phyloP scores from a whole-genome alignment of 106 monocot genomes.

The Gastrodia elata region DNA sequence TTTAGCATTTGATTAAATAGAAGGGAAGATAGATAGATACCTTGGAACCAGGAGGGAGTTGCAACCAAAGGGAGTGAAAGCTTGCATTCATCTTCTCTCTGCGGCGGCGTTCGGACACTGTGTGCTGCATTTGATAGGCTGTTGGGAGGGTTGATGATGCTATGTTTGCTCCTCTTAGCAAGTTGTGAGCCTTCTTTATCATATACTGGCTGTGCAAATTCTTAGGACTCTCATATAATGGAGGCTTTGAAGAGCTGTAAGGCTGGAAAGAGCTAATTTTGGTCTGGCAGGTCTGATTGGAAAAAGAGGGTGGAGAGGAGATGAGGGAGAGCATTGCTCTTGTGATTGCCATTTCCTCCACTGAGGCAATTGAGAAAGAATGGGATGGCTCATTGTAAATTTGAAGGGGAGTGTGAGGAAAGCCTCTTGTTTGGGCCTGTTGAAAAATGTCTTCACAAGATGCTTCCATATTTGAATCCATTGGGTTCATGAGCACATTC shows the following conservation, averaged over 20 bases:
- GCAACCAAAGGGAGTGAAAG: background rate
- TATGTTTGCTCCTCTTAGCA: slow-evolving; percentile 27
- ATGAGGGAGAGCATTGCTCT: slow-evolving; percentile 63
- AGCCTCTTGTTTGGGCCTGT: background rate
- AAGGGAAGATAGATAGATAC: too few relatives aligned
- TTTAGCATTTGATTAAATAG: background rate
- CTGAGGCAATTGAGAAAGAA: slow-evolving; percentile 18
- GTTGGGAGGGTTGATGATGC: background rate
- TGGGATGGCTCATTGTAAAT: background rate
- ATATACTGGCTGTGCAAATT: slow-evolving; percentile 28
- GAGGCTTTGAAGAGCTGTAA: slow-evolving; percentile 19
- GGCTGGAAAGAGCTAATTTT: slow-evolving; percentile 32
- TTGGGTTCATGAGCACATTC: background rate
- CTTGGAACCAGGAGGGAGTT: slow-evolving; percentile 8
- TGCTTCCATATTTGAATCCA: background rate
- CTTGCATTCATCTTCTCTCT: slow-evolving; percentile 1
- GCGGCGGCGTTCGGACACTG: slow-evolving; percentile 46
- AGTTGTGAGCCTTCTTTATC: slow-evolving; percentile 37
- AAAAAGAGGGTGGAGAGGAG: slow-evolving; percentile 21
- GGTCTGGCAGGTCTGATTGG: background rate
- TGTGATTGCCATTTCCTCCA: slow-evolving; percentile 48
- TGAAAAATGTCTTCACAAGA: background rate
- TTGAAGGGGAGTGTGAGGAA: background rate
- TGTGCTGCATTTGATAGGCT: slow-evolving; percentile 59
- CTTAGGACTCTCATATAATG: background rate